These are phyloP conservation scores for Phialophora tarda DNA, from an alignment of 2,329 filamentous ascomycete genomes.

Conservation along the genomic window DNA sequence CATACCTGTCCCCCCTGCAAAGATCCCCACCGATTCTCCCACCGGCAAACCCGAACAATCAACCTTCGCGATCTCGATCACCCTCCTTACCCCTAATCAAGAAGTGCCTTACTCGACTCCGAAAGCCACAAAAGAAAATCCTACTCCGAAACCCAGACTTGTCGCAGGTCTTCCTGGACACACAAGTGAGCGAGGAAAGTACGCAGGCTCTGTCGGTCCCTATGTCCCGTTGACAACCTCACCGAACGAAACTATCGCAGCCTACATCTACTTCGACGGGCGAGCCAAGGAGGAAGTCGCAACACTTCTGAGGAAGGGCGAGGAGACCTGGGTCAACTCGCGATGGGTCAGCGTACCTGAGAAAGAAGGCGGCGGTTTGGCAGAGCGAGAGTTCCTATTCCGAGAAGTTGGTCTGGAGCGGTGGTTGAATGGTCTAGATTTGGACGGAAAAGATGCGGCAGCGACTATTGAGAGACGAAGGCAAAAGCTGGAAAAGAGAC, in stretches of 20 bases:
- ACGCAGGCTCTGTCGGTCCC: conserved; percentile 68
- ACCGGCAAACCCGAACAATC: conserved; percentile 85
- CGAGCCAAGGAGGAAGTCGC: conserved; percentile 95
- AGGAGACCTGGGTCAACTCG: conserved; percentile 99
- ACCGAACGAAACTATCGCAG: conserved; percentile 94
- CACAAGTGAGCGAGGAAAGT: conserved; percentile 58
- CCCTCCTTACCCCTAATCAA: conserved; percentile 84
- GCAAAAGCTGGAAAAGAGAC: conserved; percentile 78
- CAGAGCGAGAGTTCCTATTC: conserved; percentile 95
- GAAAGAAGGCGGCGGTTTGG: conserved; percentile 88
- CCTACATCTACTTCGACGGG: conserved; percentile 99
- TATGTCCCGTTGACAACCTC: conserved; percentile 93
- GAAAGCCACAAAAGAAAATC: conserved; percentile 75
- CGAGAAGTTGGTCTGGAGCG: conserved; percentile 93
- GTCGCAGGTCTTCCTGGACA: conserved; percentile 72
- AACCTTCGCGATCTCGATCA: conserved; percentile 98
- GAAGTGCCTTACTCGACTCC: conserved; percentile 92
- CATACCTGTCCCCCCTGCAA: conserved; percentile 91
- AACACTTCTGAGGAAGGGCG: conserved; percentile 85
- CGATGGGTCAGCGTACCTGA: conserved; percentile 95
- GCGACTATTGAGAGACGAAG: conserved; percentile 73
- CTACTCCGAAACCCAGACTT: conserved; percentile 78
- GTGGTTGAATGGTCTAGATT: conserved; percentile 93
- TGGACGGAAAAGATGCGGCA: conserved; percentile 84
- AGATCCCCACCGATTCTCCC: conserved; percentile 68